Evolutionary conservation across 345 rosid genomes (phyloP), one percentile per base, ranked within the genome.

Genomic region (Cardiospermum halicacabum): DNA sequence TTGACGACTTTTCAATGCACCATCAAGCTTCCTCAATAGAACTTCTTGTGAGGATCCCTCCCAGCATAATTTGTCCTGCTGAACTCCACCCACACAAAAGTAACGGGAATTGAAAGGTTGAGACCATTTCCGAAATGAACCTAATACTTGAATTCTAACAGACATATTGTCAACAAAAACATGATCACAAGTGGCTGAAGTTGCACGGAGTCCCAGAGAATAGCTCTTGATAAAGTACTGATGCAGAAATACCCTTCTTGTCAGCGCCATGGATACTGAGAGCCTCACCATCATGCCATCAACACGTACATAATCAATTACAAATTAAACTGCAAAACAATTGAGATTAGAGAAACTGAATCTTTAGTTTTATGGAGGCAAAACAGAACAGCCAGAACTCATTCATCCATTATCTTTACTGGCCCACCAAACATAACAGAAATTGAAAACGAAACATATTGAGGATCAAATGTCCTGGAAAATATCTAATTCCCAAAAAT

Each of bases 11-110:
- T 73, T 79, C 43, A 91, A 69, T 36, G 87, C 80, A 72, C 39
- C 53, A 75, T 86, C 91, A 64, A 88, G 85, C 78, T 82, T 93
- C 53, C 75, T 75, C 71, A 74, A 51, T 51, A 93, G 80, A 66
- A 77, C 69, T 47, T 27, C 74, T 64, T 60, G 74, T 36, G 85
- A 69, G 39, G 89, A 82, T 72, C 66, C 77, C 69, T 53, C 84
- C 86, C 89, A 83, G 64, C 74, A 67, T 70, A 85, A 62, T 58
- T 75, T 70, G 57, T 65, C 15, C 11, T 7, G 68, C 68, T 12
- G 18, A 25, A 27, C 22, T 49, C 34, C 40, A 40, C 40, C 30
- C 12, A 13, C 19, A 40, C 39, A 39, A 26, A 64, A 64, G 39
- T 37, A 27, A 2, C 21, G 60, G 32, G 31, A 4, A 53, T 11